A percentile compares a stretch with the other conserved stretches of the same genome.
phyloP scores from a whole-genome alignment of 148 eudicot species.

The Dianthus caryophyllus region DNA sequence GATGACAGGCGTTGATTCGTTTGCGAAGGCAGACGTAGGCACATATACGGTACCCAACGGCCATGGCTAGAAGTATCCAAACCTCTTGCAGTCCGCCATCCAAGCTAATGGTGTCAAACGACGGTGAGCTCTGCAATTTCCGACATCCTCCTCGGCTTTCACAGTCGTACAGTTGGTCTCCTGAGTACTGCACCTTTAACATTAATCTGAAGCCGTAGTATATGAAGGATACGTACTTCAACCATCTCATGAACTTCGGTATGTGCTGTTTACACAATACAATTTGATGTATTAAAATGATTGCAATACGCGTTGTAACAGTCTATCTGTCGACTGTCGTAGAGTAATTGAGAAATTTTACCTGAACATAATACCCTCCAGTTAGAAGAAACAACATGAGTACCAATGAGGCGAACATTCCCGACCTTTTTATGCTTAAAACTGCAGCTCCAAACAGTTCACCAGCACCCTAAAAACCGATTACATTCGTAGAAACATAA shows the following conservation, averaged over 20 bases:
- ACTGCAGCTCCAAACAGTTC: conserved; percentile 94
- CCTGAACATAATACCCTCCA: conserved; percentile 98
- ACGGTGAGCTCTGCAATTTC: conserved; percentile 79
- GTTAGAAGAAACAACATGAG: conserved; percentile 97
- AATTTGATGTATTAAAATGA: neutral
- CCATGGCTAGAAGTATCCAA: conserved; percentile 86
- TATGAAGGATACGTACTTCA: conserved; percentile 88
- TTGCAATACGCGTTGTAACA: no score
- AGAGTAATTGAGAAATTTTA: conserved; percentile 26
- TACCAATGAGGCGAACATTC: conserved; percentile 76
- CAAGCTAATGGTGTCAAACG: conserved; percentile 76
- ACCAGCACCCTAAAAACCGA: conserved; percentile 69
- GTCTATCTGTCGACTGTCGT: no score
- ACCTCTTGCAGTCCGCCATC: conserved; percentile 81
- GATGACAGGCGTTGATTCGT: conserved; percentile 50
- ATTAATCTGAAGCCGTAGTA: conserved; percentile 64
- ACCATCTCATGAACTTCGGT: conserved; percentile 85
- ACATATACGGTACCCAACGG: conserved; percentile 58
- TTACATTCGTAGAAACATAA: neutral
- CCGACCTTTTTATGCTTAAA: conserved; percentile 77
- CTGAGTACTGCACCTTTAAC: conserved; percentile 76
- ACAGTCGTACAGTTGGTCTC: conserved; percentile 76
- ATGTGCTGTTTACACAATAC: conserved; percentile 61
- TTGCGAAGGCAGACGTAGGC: conserved; percentile 73
- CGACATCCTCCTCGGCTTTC: conserved; percentile 72